A percentile compares a stretch with the other conserved stretches of the same genome.
Evolutionary conservation across 768 basidiomycete genomes (phyloP).

Genomic region (Tephrocybe sp.): DNA sequence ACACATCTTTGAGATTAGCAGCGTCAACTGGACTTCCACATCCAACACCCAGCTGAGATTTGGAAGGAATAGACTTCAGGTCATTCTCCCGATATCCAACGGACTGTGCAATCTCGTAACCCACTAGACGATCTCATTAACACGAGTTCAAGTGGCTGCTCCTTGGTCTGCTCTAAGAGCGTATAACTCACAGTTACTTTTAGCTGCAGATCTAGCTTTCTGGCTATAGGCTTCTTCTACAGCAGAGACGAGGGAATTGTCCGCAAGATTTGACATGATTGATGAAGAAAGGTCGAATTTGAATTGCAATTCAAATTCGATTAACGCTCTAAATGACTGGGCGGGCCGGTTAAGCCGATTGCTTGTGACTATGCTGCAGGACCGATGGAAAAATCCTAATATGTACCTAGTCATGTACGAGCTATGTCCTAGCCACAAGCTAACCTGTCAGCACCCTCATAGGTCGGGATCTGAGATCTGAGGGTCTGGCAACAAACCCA

Average conservation of each 20-base stretch:
- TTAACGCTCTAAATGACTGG: too few relatives aligned
- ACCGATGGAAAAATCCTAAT: too few relatives aligned
- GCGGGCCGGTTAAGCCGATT: too few relatives aligned
- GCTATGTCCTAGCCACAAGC: too few relatives aligned
- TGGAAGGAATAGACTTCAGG: slow-evolving; percentile 39
- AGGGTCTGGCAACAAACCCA: too few relatives aligned
- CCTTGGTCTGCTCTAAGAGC: neutral
- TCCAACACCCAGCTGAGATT: slow-evolving; percentile 48
- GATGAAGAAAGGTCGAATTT: neutral
- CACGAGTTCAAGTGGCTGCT: neutral
- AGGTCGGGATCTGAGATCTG: too few relatives aligned
- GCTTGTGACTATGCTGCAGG: too few relatives aligned
- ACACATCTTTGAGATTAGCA: slow-evolving; percentile 47
- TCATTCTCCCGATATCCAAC: slow-evolving; percentile 51
- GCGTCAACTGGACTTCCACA: slow-evolving; percentile 54
- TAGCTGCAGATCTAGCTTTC: slow-evolving; percentile 19
- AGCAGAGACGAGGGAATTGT: slow-evolving; percentile 3
- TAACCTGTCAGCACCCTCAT: too few relatives aligned
- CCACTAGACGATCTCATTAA: neutral
- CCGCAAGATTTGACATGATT: slow-evolving; percentile 2
- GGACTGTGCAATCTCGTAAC: slow-evolving; percentile 31
- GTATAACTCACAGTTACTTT: neutral
- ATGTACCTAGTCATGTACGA: too few relatives aligned
- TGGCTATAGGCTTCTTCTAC: slow-evolving; percentile 9
- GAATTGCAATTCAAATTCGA: slow-evolving; percentile 5